Conservation (phyloP, 1,284 basidiomycete species). For the Trichosporon sp. region DNA sequence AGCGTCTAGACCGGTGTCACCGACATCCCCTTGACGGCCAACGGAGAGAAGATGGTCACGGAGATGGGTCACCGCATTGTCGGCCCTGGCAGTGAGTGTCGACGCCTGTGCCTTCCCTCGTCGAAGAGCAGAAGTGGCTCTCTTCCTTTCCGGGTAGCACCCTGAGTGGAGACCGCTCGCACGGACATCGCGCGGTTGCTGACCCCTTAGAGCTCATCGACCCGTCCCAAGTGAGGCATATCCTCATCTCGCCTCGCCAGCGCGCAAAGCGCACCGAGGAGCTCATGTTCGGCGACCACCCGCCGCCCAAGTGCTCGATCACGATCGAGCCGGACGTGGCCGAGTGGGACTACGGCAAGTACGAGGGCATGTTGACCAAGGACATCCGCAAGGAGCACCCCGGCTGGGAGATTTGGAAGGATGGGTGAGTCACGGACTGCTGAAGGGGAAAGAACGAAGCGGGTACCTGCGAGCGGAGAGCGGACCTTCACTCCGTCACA, state of each 20-base stretch:
- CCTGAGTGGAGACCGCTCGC: not conserved
- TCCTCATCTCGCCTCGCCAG: conserved; percentile 73
- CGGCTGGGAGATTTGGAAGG: conserved; percentile 72
- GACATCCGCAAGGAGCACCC: conserved; percentile 67
- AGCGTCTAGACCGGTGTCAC: conserved; percentile 68
- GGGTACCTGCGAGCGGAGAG: not conserved
- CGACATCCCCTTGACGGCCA: conserved; percentile 79
- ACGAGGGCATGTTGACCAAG: conserved; percentile 69
- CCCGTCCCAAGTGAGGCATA: conserved; percentile 67
- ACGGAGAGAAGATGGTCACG: conserved; percentile 68
- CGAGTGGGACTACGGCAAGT: conserved; percentile 89
- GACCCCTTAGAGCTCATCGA: conserved; percentile 63
- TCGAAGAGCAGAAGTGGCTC: not conserved
- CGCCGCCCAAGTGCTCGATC: conserved; percentile 30
- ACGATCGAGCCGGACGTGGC: conserved; percentile 42
- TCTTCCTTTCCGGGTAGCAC: not conserved
- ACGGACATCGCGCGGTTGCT: not conserved
- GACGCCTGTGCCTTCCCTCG: not conserved
- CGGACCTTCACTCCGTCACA: not conserved
- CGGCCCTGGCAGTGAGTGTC: conserved; percentile 65
- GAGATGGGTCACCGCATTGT: conserved; percentile 62
- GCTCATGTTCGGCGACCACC: conserved; percentile 51
- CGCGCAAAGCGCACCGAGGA: conserved; percentile 81
- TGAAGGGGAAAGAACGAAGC: not conserved
- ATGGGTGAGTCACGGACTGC: conserved; percentile 56